Evolutionary conservation across 2,329 filamentous ascomycete species (phyloP).

Genomic region (Raffaelea ambrosiae): DNA sequence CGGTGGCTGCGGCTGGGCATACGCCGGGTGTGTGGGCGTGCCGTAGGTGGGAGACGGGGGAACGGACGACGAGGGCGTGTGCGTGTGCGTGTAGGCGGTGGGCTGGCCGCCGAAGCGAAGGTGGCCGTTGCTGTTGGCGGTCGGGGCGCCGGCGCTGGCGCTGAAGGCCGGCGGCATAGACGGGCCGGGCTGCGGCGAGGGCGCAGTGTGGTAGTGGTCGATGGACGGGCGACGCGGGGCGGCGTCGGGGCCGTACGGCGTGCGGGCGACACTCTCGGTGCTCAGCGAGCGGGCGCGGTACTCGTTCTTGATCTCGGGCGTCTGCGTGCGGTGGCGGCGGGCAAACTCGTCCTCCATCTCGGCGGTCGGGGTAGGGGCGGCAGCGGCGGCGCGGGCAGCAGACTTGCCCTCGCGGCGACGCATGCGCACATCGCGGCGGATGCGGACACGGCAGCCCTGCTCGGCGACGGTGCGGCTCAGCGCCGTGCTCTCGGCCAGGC

Average conservation of each 20-base stretch:
- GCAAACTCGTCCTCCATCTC: conserved; percentile 21
- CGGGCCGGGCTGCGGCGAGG: conserved; percentile 11
- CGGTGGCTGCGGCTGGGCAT: conserved; percentile 16
- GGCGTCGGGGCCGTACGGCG: conserved; percentile 19
- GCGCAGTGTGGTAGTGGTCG: conserved; percentile 17
- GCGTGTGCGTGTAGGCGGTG: neutral
- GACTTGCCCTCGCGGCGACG: conserved; percentile 41
- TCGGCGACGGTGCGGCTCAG: conserved; percentile 89
- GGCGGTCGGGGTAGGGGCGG: conserved; percentile 2
- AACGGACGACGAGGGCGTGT: conserved; percentile 18
- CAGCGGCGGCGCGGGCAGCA: conserved; percentile 1
- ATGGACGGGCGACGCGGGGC: conserved; percentile 21
- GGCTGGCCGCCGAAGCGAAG: conserved; percentile 7
- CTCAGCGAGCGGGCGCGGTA: conserved; percentile 23
- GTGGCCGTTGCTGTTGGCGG: conserved; percentile 5
- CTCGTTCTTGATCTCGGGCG: conserved; percentile 19
- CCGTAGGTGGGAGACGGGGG: conserved; percentile 24
- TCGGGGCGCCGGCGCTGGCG: conserved; percentile 15
- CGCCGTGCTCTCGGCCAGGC: conserved; percentile 78
- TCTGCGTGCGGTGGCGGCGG: conserved; percentile 22
- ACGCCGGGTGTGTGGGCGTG: conserved; percentile 5
- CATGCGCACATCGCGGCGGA: conserved; percentile 63
- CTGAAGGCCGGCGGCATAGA: conserved; percentile 18
- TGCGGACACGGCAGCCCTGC: conserved; percentile 92
- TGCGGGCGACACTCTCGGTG: conserved; percentile 21